Percentiles rank a stretch among this genome's conserved stretches.
Evolutionary conservation across 768 basidiomycete species (phyloP).

Genomic region (Termitomyces sp.): DNA sequence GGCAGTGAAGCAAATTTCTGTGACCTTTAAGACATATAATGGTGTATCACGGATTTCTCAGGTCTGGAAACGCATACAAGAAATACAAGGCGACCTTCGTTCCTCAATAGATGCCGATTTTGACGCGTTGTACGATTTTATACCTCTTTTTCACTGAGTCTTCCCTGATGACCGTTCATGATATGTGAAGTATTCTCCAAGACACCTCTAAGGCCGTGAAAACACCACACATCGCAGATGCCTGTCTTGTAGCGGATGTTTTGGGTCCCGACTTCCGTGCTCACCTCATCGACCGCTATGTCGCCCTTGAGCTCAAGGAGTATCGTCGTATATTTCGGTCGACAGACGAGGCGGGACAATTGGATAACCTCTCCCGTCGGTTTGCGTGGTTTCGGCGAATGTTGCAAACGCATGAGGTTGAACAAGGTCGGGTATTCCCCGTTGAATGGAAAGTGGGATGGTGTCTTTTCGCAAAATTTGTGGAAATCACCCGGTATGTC

Average conservation of each 20-base stretch:
- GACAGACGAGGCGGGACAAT: constrained; percentile 90
- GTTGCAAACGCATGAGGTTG: constrained; percentile 80
- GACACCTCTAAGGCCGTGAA: constrained; percentile 66
- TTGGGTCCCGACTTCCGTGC: constrained; percentile 78
- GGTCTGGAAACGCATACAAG: constrained; percentile 74
- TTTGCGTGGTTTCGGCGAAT: constrained; percentile 94
- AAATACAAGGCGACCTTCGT: constrained; percentile 78
- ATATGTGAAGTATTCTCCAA: constrained; percentile 37
- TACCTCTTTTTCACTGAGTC: neutral
- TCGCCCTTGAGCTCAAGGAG: constrained; percentile 86
- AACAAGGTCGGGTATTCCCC: constrained; percentile 81
- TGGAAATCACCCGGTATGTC: constrained; percentile 79
- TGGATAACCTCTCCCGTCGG: constrained; percentile 89
- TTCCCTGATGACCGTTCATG: neutral
- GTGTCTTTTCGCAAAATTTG: constrained; percentile 76
- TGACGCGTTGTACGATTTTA: constrained; percentile 73
- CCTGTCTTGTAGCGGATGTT: constrained; percentile 85
- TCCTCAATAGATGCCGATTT: constrained; percentile 84
- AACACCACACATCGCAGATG: constrained; percentile 63
- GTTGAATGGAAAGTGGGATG: constrained; percentile 81
- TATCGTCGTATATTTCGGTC: constrained; percentile 94
- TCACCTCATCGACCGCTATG: constrained; percentile 83
- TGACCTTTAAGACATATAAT: constrained; percentile 73
- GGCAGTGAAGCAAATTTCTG: constrained; percentile 85
- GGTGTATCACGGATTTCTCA: constrained; percentile 72